Percentiles rank a stretch among this genome's conserved stretches.
Conservation (phyloP, 495 filamentous ascomycete species). For the Schizothecium vesticola region DNA sequence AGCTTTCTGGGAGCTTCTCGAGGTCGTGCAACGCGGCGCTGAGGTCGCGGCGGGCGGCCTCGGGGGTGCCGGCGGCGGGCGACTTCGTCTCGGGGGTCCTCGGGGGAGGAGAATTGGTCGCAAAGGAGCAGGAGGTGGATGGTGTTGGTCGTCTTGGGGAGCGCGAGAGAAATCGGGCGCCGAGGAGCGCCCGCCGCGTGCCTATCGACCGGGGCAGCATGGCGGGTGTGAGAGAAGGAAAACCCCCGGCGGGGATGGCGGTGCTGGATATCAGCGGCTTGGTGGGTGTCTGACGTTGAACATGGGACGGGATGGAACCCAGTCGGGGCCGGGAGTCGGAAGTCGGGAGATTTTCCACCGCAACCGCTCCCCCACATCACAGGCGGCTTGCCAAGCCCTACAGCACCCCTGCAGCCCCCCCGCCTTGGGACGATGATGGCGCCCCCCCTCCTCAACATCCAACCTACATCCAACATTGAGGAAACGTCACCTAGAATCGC, state of each 20-base stretch:
- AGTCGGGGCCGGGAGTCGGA: neutral
- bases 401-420: neutral
- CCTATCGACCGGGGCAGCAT: constrained; percentile 33
- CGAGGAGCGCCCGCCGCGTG: constrained; percentile 22
- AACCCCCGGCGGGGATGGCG: neutral
- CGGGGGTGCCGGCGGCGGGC: constrained; percentile 3
- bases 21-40: constrained; percentile 58
- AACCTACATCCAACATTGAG: neutral
- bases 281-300: neutral
- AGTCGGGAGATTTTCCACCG: neutral
- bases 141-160: neutral
- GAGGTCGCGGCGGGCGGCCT: constrained; percentile 43
- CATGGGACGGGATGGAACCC: neutral
- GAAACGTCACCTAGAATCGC: neutral
- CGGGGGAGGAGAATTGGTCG: constrained; percentile 6
- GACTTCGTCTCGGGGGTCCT: constrained; percentile 16
- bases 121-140: constrained; percentile 38
- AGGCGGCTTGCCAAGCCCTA: neutral
- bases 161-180: constrained; percentile 1
- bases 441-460: neutral
- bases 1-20: constrained; percentile 54
- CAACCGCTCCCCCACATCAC: neutral
- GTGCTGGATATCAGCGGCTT: neutral
- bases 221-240: neutral
- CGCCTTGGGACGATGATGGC: neutral